Base-by-base conservation (phyloP, 1,284 basidiomycete species). In the Vanrija pseudolonga region DNA sequence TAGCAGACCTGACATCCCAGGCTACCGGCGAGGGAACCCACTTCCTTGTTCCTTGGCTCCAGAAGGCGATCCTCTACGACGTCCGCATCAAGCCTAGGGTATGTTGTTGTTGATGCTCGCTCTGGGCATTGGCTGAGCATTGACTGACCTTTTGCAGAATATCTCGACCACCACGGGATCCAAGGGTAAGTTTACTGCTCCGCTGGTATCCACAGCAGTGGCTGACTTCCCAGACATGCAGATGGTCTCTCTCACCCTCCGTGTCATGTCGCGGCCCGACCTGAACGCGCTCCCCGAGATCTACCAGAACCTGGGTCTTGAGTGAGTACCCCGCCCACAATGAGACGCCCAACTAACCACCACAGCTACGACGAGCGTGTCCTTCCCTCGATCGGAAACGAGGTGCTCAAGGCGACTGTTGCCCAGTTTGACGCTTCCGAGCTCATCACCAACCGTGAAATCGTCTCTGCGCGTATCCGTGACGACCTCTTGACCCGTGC, bases 361-460 rank as follows among this genome's bases (percentile, higher is more conserved):
- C 28, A 28, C 46, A 72, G 67, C 77, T 99, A 98, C 76, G 96
- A 98, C 76, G 95, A 99, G 79, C 85, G 93, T 68, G 91, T 96
- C 2, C 79, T 93, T 18, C 90, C 90, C 9, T 92, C 90, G 41
- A 90, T 98, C 71, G 94, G 93, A 43, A 98, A 98, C 73, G 95
- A 99, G 79, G 94, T 99, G 26, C 76, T 97, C 65, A 98, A 99
- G 80, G 90, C 89, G 52, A 97, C 95, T 57, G 96, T 99, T 0
- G 95, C 95, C 12, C 95, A 98, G 74, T 98, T 98, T 66, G 95
- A 99, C 77, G 72, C 95, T 41, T 94, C 95, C 18, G 95, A 99
- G 78, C 81, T 99, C 65, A 99, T 83, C 66, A 83, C 82, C 19
- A 81, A 83, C 73, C 74, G 82, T 67, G 82, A 83, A 69, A 78